Evolutionary conservation across 495 filamentous ascomycete genomes (phyloP).

Genomic region (Pyronema domesticum): DNA sequence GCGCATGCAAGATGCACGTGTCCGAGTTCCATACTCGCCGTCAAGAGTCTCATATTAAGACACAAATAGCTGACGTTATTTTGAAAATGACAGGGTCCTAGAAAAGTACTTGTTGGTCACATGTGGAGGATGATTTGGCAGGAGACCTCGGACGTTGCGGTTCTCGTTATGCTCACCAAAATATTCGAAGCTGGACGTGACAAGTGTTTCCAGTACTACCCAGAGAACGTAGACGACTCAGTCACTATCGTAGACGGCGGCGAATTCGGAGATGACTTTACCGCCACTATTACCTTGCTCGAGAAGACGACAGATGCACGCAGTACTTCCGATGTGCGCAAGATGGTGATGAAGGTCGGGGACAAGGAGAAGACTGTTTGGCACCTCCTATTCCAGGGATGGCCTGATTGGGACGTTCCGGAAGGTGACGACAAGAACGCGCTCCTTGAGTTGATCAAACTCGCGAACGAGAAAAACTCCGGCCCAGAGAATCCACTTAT

Average conservation of each 20-base stretch:
- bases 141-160: slow-evolving; percentile 56
- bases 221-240: slow-evolving; percentile 37
- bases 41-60: not conserved
- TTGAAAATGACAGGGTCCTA: slow-evolving; percentile 57
- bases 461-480: slow-evolving; percentile 53
- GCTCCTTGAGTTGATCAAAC: slow-evolving; percentile 58
- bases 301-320: slow-evolving; percentile 31
- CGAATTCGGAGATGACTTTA: slow-evolving; percentile 47
- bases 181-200: slow-evolving; percentile 65
- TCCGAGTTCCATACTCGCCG: not conserved
- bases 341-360: slow-evolving; percentile 36
- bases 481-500: slow-evolving; percentile 55
- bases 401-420: slow-evolving; percentile 87
- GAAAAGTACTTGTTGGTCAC: slow-evolving; percentile 47
- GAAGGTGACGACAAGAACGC: slow-evolving; percentile 59
- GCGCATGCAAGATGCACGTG: not conserved
- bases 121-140: slow-evolving; percentile 96
- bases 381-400: slow-evolving; percentile 81
- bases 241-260: slow-evolving; percentile 39
- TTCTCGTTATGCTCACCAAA: slow-evolving; percentile 92
- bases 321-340: slow-evolving; percentile 33
- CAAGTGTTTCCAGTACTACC: slow-evolving; percentile 89
- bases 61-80: not conserved
- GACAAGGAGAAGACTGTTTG: slow-evolving; percentile 53
- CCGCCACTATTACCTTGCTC: slow-evolving; percentile 35